phyloP scores from a whole-genome alignment of 2,329 filamentous ascomycete species.

The Talaromyces amestolkiae region DNA sequence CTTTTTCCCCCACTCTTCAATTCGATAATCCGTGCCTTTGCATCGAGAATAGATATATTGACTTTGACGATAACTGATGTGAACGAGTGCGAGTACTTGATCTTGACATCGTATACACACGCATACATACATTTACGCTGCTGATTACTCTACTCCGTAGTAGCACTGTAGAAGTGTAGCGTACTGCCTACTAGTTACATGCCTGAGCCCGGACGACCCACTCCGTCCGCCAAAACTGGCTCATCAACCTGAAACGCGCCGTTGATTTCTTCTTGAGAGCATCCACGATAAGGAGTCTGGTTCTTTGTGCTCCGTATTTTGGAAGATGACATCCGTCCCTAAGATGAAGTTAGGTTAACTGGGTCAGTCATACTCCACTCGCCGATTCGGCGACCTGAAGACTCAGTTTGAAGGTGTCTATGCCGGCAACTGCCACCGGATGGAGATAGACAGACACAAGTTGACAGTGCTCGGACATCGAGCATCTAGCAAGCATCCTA shows the following conservation, averaged over 20 bases:
- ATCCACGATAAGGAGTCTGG: neutral
- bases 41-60: neutral
- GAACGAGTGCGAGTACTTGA: neutral
- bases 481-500: too few relatives aligned
- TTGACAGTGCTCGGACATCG: neutral
- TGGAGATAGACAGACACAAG: neutral
- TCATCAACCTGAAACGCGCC: slow-evolving; percentile 14
- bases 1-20: neutral
- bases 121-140: too few relatives aligned
- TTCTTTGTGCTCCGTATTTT: too few relatives aligned
- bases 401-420: neutral
- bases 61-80: neutral
- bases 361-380: neutral
- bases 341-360: too few relatives aligned
- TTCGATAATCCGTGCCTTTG: neutral
- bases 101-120: neutral
- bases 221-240: neutral
- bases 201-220: neutral
- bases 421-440: too few relatives aligned
- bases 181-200: neutral
- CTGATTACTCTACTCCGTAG: too few relatives aligned
- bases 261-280: neutral
- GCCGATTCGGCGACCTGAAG: slow-evolving; percentile 7
- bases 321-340: too few relatives aligned
- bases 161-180: neutral